Evolutionary conservation across 2,329 filamentous ascomycete genomes (phyloP).

Genomic region (Magnaporthales sp.): DNA sequence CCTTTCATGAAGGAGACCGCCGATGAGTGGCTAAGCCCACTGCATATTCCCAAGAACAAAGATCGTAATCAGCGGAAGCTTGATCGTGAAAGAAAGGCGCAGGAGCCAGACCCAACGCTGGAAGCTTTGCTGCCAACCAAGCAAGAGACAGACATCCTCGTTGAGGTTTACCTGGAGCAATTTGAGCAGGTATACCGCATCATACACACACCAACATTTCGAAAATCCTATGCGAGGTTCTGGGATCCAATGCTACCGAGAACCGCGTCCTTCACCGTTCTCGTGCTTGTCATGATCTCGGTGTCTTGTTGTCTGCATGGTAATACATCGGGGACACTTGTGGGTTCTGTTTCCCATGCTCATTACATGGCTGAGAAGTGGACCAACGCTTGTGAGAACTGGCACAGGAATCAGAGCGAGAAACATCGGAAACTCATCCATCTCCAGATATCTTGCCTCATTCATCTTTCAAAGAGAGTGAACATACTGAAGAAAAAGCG

Average conservation of each 20-base stretch:
- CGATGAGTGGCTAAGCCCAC: slow-evolving; percentile 50
- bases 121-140: slow-evolving; percentile 34
- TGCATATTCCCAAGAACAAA: slow-evolving; percentile 44
- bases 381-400: slow-evolving; percentile 46
- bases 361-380: slow-evolving; percentile 46
- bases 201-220: slow-evolving; percentile 50
- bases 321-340: slow-evolving; percentile 42
- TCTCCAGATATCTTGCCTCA: slow-evolving; percentile 49
- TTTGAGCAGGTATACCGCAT: slow-evolving; percentile 34
- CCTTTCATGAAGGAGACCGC: slow-evolving; percentile 56
- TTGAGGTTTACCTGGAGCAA: slow-evolving; percentile 26
- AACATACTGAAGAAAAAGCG: slow-evolving; percentile 57
- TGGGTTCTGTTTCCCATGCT: slow-evolving; percentile 49
- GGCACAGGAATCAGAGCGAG: slow-evolving; percentile 47
- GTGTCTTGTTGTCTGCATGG: slow-evolving; percentile 50
- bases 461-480: slow-evolving; percentile 53
- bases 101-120: slow-evolving; percentile 37
- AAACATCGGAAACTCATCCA: slow-evolving; percentile 53
- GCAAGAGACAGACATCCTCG: slow-evolving; percentile 22
- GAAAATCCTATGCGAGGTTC: slow-evolving; percentile 44
- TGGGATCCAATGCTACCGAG: slow-evolving; percentile 39
- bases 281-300: slow-evolving; percentile 51
- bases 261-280: slow-evolving; percentile 44
- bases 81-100: slow-evolving; percentile 41
- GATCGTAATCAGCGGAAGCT: slow-evolving; percentile 44